Base-by-base conservation (phyloP, 2,329 filamentous ascomycete species). In the Aspergillus glaucus region DNA sequence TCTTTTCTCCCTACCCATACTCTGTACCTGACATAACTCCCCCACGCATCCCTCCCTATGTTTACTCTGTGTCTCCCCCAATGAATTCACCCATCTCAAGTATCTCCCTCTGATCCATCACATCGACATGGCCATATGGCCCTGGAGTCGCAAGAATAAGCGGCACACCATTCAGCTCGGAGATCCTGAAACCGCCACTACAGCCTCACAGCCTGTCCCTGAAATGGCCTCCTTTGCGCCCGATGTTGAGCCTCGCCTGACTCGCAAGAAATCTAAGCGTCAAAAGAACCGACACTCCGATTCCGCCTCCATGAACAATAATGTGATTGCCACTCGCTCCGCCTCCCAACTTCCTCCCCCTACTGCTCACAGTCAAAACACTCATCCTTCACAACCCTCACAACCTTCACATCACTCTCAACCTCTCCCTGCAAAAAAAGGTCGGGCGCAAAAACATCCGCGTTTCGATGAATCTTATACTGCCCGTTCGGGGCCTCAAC, bases 101-200 rank as follows among this genome's bases (percentile, higher is more conserved):
- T n/a, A 5, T 8, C n/a, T n/a, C 34, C 34, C 34, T 36, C 37
- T 40, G 37, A 12, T 19, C 8, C n/a, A 36, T 30, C 34, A n/a
- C 34, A 17, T 40, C 63, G 64, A 58, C 61, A 92, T 92, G 87
- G 82, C 85, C 66, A 75, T 91, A 69, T 94, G 88, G 89, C 87
- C 85, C 53, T 95, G 94, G 70, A 79, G 84, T 70, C 83, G 85
- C 63, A 85, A 79, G 72, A 84, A 80, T 71, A 84, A 82, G 69
- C 84, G 84, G 70, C 81, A 81, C 67, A 79, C 77, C 58, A 78
- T 77, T 58, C 69, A 79, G 56, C 71, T 77, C 51, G 78, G 78
- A 60, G 69, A 76, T 62, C 76, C 82, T 64, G 72, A 73, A 56
- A 68, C 67, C 56, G 62, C 55, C n/a, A 37, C 34, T 37, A 15